Evolutionary conservation across 495 filamentous ascomycete genomes (phyloP).

Genomic region (Chaetomidium leptoderma): DNA sequence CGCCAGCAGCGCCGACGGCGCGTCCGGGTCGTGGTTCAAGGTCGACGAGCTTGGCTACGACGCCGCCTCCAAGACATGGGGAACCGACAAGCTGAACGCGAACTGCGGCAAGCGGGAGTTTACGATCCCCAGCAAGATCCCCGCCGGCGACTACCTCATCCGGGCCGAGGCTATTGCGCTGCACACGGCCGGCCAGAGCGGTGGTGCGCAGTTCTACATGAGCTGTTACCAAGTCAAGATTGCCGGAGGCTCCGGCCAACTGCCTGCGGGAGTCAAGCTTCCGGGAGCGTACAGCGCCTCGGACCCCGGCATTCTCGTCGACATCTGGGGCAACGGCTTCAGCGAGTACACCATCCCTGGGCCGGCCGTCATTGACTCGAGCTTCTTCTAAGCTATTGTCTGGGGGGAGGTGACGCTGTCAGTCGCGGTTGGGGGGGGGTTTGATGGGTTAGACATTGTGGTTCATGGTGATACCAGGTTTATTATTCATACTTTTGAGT

Average conservation of each 20-base stretch:
- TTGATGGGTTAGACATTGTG: neutral
- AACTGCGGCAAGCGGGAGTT: conserved; percentile 50
- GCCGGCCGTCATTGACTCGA: conserved; percentile 25
- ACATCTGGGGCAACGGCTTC: conserved; percentile 43
- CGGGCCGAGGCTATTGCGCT: conserved; percentile 51
- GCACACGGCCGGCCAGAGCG: conserved; percentile 37
- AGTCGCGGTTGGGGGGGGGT: neutral
- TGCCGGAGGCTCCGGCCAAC: conserved; percentile 33
- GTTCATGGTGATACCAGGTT: too few species aligned
- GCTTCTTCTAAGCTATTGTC: conserved; percentile 19
- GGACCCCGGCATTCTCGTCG: conserved; percentile 51
- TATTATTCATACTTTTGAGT: neutral
- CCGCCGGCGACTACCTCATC: conserved; percentile 50
- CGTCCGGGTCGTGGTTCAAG: conserved; percentile 47
- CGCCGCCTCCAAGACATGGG: conserved; percentile 42
- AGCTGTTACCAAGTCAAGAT: conserved; percentile 49
- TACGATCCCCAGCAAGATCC: conserved; percentile 44
- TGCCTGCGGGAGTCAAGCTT: conserved; percentile 42
- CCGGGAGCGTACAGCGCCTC: conserved; percentile 47
- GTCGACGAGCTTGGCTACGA: conserved; percentile 37
- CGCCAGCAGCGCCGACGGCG: conserved; percentile 44
- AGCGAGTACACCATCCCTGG: conserved; percentile 37
- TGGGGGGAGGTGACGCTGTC: too few species aligned
- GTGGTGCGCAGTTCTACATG: conserved; percentile 49
- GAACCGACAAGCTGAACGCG: conserved; percentile 49